Evolutionary conservation across 352 stramenopile genomes (phyloP), one percentile per base, ranked within the genome.

Genomic region (Globisporangium okanoganense): DNA sequence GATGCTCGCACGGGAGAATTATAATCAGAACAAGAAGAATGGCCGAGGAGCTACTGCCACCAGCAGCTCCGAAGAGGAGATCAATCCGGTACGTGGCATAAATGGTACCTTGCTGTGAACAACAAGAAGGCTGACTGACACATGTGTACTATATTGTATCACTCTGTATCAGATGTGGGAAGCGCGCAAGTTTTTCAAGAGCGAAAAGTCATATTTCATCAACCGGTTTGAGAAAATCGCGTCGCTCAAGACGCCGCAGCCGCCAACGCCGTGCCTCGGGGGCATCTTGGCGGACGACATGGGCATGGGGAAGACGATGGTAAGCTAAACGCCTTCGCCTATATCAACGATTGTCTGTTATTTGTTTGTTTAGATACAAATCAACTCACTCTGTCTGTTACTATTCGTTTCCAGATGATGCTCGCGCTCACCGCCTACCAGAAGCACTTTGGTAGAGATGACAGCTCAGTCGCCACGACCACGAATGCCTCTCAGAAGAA

Each of bases 271-370:
- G 10, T 93, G 80, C 56, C 67, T 78, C 9, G 88, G 88, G 25
- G 90, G 90, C 20, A 96, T 97, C 60, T 67, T 97, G 18, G 88
- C 87, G 2, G 90, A 97, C 40, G 90, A 97, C 53, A 96, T 96
- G 89, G 90, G 90, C 51, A 91, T 97, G 78, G 90, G 89, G 5
- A 95, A 94, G 78, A 92, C 85, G 2, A 85, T 92, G 76, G n/a
- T n/a, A n/a, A n/a, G n/a, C n/a, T n/a, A n/a, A n/a, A n/a, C n/a
- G n/a, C n/a, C n/a, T n/a, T n/a, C n/a, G n/a, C n/a, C n/a, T n/a
- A n/a, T n/a, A n/a, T n/a, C n/a, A n/a, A n/a, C n/a, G n/a, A n/a
- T n/a, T n/a, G n/a, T n/a, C n/a, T n/a, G n/a, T n/a, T n/a, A n/a
- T n/a, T n/a, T n/a, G n/a, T n/a, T n/a, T n/a, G n/a, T n/a, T n/a